phyloP scores from a whole-genome alignment of 371 early-diverging fungal species.

The Rhizomucor pusillus region DNA sequence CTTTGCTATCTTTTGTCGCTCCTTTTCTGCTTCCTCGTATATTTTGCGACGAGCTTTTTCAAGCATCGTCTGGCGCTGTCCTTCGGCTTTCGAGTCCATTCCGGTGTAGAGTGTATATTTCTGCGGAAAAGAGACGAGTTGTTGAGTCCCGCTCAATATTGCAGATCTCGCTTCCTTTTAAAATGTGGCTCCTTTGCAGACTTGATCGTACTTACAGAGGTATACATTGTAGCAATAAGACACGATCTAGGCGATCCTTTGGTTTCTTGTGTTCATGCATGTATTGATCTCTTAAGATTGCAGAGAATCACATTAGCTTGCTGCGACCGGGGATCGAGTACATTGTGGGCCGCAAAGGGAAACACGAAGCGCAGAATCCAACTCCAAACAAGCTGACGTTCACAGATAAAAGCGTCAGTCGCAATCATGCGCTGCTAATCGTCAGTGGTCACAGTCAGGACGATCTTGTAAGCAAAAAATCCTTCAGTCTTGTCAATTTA shows the following conservation, averaged over 20 bases:
- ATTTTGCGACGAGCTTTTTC: conserved; percentile 77
- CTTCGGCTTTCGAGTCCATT: conserved; percentile 63
- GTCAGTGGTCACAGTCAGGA: conserved; percentile 6
- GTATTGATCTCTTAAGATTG: not conserved
- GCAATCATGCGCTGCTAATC: conserved; percentile 16
- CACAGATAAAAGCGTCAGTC: conserved; percentile 18
- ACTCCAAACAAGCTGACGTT: not conserved
- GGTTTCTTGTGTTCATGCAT: no score
- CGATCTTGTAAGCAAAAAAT: not conserved
- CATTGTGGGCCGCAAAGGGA: conserved; percentile 12
- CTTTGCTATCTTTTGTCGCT: conserved; percentile 77
- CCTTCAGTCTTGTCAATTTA: not conserved
- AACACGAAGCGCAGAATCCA: not conserved
- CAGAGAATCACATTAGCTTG: conserved; percentile 5
- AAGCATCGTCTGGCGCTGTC: conserved; percentile 66
- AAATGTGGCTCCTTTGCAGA: no score
- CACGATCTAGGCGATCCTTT: no score
- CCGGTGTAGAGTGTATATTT: no score
- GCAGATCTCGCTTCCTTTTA: no score
- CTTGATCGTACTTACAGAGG: no score
- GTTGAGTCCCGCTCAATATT: no score
- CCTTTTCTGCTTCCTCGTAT: conserved; percentile 70
- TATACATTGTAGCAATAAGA: no score
- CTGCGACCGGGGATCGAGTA: conserved; percentile 11
- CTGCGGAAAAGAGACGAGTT: no score